These are phyloP conservation scores for Entomortierella chlamydospora DNA, from an alignment of 192 early-diverging fungal genomes.

Conservation along the genomic window DNA sequence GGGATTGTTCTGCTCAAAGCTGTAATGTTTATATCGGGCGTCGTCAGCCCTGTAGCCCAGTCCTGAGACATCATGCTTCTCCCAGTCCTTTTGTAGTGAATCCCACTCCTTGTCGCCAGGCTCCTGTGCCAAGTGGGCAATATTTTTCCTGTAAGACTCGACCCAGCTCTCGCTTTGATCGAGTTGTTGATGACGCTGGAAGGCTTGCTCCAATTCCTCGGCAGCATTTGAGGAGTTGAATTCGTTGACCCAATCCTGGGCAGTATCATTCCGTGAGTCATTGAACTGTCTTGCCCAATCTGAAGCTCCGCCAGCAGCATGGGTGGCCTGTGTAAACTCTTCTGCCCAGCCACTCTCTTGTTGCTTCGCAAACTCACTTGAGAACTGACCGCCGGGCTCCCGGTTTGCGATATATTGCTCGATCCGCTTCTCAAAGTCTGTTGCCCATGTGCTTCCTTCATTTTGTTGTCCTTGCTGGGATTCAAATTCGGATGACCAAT, in stretches of 20 bases:
- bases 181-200: constrained; percentile 66
- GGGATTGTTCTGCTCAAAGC: constrained; percentile 82
- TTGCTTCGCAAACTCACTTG: constrained; percentile 66
- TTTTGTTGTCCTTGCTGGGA: constrained; percentile 27
- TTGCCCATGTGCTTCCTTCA: constrained; percentile 72
- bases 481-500: constrained; percentile 49
- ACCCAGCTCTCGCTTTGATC: constrained; percentile 75
- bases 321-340: constrained; percentile 66
- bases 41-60: constrained; percentile 65
- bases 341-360: constrained; percentile 70
- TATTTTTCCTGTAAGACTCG: constrained; percentile 75
- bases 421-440: constrained; percentile 74
- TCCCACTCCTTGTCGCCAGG: constrained; percentile 77
- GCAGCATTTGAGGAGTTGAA: constrained; percentile 59
- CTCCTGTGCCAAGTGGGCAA: constrained; percentile 70
- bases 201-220: constrained; percentile 54
- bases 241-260: constrained; percentile 57
- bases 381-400: constrained; percentile 63
- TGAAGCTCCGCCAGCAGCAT: constrained; percentile 41
- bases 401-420: constrained; percentile 62
- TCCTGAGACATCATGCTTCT: constrained; percentile 54
- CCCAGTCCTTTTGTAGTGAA: constrained; percentile 78
- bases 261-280: constrained; percentile 13
- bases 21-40: constrained; percentile 75
- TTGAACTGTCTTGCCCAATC: constrained; percentile 61